A percentile compares a stretch with the other conserved stretches of the same genome.
Conservation (phyloP, 2,329 filamentous ascomycete genomes). For the Pseudocercospora musae region DNA sequence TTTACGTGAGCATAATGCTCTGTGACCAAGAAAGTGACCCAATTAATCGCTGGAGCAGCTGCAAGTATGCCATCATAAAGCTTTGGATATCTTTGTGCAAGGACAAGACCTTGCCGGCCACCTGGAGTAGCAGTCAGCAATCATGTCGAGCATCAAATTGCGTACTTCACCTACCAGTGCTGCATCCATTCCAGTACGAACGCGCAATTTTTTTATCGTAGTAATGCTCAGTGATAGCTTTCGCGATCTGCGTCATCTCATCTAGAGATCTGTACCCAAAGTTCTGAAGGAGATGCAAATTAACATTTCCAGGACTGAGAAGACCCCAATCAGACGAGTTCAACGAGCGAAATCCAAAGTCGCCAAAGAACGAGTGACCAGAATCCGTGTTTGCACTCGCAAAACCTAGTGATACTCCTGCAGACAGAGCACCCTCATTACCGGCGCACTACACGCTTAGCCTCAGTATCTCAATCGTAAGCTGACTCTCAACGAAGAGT, state of each 20-base stretch:
- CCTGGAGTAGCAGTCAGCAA: slow-evolving; percentile 4
- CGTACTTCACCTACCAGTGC: slow-evolving; percentile 26
- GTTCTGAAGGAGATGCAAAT: slow-evolving; percentile 34
- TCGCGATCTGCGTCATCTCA: slow-evolving; percentile 37
- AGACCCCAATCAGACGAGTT: slow-evolving; percentile 27
- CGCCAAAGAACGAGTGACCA: slow-evolving; percentile 18
- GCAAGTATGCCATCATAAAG: slow-evolving; percentile 43
- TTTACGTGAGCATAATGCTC: slow-evolving; percentile 32
- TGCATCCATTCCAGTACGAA: slow-evolving; percentile 42
- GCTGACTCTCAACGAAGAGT: neutral
- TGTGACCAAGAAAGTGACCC: slow-evolving; percentile 31
- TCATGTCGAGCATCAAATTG: neutral
- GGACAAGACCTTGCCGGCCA: slow-evolving; percentile 39
- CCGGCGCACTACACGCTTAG: slow-evolving; percentile 24
- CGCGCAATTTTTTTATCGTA: slow-evolving; percentile 36
- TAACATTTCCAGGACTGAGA: slow-evolving; percentile 33
- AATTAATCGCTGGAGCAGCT: slow-evolving; percentile 40
- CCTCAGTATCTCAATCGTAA: neutral
- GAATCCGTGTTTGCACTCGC: slow-evolving; percentile 29
- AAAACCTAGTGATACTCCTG: slow-evolving; percentile 25
- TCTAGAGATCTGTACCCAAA: slow-evolving; percentile 35
- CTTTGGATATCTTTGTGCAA: slow-evolving; percentile 37
- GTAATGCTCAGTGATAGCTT: slow-evolving; percentile 29
- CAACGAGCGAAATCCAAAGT: slow-evolving; percentile 3
- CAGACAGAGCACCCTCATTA: slow-evolving; percentile 11